These are phyloP conservation scores for Colletotrichum scovillei DNA, from an alignment of 2,329 filamentous ascomycete species.

Conservation along the genomic window DNA sequence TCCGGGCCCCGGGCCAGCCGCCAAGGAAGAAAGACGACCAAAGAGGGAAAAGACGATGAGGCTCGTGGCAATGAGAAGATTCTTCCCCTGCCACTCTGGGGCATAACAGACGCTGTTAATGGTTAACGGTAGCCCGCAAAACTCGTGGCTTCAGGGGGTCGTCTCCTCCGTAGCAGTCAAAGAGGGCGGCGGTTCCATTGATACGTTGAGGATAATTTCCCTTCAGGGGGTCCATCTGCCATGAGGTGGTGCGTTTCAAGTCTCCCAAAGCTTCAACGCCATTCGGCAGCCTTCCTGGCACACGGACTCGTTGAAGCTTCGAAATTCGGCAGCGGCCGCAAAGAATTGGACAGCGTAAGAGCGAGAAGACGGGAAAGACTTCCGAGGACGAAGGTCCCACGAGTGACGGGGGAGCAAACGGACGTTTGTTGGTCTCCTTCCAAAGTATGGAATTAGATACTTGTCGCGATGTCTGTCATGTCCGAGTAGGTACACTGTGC, in stretches of 20 bases:
- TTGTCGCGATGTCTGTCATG: background rate
- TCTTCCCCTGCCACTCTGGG: background rate
- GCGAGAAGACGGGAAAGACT: slow-evolving; percentile 9
- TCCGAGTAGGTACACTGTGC: background rate
- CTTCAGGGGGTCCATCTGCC: slow-evolving; percentile 27
- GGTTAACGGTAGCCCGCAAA: background rate
- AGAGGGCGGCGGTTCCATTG: slow-evolving; percentile 22
- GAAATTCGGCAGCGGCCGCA: slow-evolving; percentile 22
- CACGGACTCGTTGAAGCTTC: slow-evolving; percentile 21
- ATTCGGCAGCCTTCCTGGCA: slow-evolving; percentile 18
- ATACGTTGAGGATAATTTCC: slow-evolving; percentile 24
- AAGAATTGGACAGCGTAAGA: slow-evolving; percentile 3
- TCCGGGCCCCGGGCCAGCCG: slow-evolving; percentile 1
- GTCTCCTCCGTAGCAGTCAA: slow-evolving; percentile 21
- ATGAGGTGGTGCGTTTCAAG: slow-evolving; percentile 36
- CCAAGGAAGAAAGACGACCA: background rate
- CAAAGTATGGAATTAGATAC: background rate
- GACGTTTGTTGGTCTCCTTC: background rate
- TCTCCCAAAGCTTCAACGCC: slow-evolving; percentile 24
- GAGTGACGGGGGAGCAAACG: background rate
- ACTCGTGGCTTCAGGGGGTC: slow-evolving; percentile 9
- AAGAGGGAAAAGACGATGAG: slow-evolving; percentile 9
- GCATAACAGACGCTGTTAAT: background rate
- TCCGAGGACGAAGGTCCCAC: background rate
- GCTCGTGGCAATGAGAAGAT: slow-evolving; percentile 8